Conservation (phyloP, 129 eudicot species). For the Glebionis coronaria region DNA sequence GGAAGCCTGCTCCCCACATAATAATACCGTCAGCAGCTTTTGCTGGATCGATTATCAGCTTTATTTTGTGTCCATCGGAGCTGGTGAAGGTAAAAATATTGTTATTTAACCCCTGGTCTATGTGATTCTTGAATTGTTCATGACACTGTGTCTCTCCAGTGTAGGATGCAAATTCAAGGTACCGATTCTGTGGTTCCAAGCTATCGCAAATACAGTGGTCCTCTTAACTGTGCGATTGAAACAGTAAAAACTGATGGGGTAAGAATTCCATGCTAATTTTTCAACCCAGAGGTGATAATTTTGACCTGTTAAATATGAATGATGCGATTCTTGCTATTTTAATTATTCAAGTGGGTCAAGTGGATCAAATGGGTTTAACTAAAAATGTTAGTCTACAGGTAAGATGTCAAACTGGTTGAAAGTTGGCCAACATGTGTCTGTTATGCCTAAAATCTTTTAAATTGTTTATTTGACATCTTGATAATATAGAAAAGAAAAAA, state of each 20-base stretch:
- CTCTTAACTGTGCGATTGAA: slow-evolving; percentile 77
- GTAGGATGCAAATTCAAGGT: slow-evolving; percentile 99
- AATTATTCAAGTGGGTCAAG: background rate
- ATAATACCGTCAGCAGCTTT: slow-evolving; percentile 81
- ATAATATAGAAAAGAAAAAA: no score
- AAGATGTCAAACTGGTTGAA: background rate
- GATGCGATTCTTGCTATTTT: no score
- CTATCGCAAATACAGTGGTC: slow-evolving; percentile 53
- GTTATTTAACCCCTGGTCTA: slow-evolving; percentile 12
- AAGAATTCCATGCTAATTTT: slow-evolving; percentile 24
- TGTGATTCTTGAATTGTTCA: slow-evolving; percentile 16
- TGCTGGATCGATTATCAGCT: slow-evolving; percentile 82
- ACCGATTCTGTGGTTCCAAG: slow-evolving; percentile 59
- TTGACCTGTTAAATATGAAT: no score
- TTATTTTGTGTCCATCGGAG: slow-evolving; percentile 86
- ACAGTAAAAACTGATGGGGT: slow-evolving; percentile 89
- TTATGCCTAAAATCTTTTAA: background rate
- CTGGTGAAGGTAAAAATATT: slow-evolving; percentile 62
- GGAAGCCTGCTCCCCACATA: slow-evolving; percentile 52
- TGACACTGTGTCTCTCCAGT: slow-evolving; percentile 65
- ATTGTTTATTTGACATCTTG: background rate
- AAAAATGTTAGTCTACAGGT: background rate
- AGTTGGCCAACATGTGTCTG: background rate
- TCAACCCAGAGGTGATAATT: background rate
- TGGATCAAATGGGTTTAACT: no score